Base-by-base conservation (phyloP, 1,284 basidiomycete genomes). In the Tylopilus sp. region DNA sequence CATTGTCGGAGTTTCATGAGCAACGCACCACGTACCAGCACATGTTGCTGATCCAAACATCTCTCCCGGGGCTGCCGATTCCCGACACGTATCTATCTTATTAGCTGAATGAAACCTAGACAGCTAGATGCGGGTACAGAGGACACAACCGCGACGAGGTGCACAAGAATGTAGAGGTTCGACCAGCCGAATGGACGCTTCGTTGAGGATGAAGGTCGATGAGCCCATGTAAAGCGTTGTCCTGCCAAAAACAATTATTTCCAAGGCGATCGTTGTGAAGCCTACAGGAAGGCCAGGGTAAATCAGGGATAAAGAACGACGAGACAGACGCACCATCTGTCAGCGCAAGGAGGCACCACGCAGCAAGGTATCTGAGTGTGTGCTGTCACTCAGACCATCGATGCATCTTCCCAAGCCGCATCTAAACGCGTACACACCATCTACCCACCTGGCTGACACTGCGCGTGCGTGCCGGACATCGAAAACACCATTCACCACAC, bases 301-400 rank as follows among this genome's bases (percentile, higher is more conserved):
- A 24, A 33, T 22, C 19, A 16, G 47, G 12, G 44, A 2, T 22
- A n/a, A 5, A 12, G n/a, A n/a, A 32, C 10, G 4, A 12, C 38
- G 10, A 4, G 3, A 19, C 15, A n/a, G 49, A 76, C 87, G 60
- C 60, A 94, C 94, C 94, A 74, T 97, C 95, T 1, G n/a, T n/a
- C n/a, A n/a, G n/a, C n/a, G 93, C 95, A 39, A 98, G 87, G 18
- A 97, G 85, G 75, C 97, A 95, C 95, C 96, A 97, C 0, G 96
- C 94, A 6, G 91, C 86, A 49, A 97, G 89, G 73, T 95, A 97
- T 65, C 86, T 85, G 82, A 96, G 97, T 0, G 95, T 94, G 73
- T 95, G 92, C 47, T 86, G 84, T n/a, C 96, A 82, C 74, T 96
- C 90, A 6, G 77, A 77, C 81, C 87, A 90, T 1, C 81, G 82